Percentiles rank a stretch among this genome's conserved stretches.
Conservation (phyloP, 768 basidiomycete species). For the Hebeloma cylindrosporum region DNA sequence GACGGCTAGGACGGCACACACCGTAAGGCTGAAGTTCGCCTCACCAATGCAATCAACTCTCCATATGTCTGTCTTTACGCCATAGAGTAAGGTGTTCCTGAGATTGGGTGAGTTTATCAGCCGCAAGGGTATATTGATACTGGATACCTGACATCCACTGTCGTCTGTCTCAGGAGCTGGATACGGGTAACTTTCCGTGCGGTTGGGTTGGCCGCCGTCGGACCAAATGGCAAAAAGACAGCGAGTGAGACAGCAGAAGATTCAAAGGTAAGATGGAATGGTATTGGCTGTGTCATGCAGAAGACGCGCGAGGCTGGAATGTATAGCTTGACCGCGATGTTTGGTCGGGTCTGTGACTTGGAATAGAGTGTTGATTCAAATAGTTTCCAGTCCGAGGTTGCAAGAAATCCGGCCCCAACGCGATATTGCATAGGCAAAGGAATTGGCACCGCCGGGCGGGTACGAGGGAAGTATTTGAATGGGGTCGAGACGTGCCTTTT, state of each 20-base stretch:
- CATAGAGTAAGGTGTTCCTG: slow-evolving; percentile 48
- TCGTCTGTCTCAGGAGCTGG: slow-evolving; percentile 64
- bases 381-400: slow-evolving; percentile 48
- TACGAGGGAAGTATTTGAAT: slow-evolving; percentile 66
- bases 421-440: slow-evolving; percentile 43
- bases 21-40: slow-evolving; percentile 57
- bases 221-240: slow-evolving; percentile 59
- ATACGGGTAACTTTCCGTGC: slow-evolving; percentile 47
- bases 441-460: slow-evolving; percentile 53
- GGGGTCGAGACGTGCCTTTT: slow-evolving; percentile 55
- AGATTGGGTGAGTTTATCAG: background rate
- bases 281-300: slow-evolving; percentile 57
- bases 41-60: slow-evolving; percentile 62
- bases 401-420: slow-evolving; percentile 43
- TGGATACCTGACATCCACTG: slow-evolving; percentile 59
- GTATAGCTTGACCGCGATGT: slow-evolving; percentile 45
- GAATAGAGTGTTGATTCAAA: slow-evolving; percentile 42
- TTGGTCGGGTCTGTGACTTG: slow-evolving; percentile 36
- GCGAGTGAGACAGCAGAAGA: slow-evolving; percentile 58
- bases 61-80: slow-evolving; percentile 74
- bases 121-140: background rate
- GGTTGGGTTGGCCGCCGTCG: slow-evolving; percentile 36
- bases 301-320: slow-evolving; percentile 62
- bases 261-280: slow-evolving; percentile 63
- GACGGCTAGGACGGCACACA: slow-evolving; percentile 30